These are phyloP conservation scores for Musa beccarii DNA, from an alignment of 176 grass and related monocot genomes.

Conservation along the genomic window DNA sequence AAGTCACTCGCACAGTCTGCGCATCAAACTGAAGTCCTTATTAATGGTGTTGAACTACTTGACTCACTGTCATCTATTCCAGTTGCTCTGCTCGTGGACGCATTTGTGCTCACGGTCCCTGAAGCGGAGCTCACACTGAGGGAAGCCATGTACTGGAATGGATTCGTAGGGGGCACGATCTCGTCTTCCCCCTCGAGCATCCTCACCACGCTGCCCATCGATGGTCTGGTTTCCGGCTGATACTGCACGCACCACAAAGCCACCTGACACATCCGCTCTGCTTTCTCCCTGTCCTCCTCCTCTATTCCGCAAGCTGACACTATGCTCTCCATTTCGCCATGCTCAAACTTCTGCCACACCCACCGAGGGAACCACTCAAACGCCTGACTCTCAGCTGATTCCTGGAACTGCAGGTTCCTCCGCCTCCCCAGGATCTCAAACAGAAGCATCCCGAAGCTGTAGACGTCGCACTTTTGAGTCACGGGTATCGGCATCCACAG, in stretches of 20 bases:
- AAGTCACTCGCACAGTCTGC: too few relatives aligned
- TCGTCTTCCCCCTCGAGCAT: slow-evolving; percentile 59
- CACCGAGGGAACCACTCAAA: slow-evolving; percentile 39
- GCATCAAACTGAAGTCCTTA: neutral
- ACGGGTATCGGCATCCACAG: slow-evolving; percentile 23
- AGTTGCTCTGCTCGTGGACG: neutral
- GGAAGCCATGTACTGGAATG: slow-evolving; percentile 26
- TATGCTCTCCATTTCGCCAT: slow-evolving; percentile 29
- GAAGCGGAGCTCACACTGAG: neutral
- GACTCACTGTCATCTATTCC: neutral
- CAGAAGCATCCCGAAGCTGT: slow-evolving; percentile 42
- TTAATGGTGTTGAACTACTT: neutral
- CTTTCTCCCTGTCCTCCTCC: slow-evolving; percentile 26
- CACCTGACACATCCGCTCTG: slow-evolving; percentile 47
- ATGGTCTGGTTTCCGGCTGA: slow-evolving; percentile 31
- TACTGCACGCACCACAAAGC: slow-evolving; percentile 57
- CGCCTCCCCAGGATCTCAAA: slow-evolving; percentile 57
- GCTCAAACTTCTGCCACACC: slow-evolving; percentile 47
- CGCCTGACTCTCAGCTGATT: slow-evolving; percentile 27
- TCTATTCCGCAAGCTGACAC: slow-evolving; percentile 6
- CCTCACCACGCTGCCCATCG: slow-evolving; percentile 45
- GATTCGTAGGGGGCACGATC: slow-evolving; percentile 39
- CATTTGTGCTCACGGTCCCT: neutral
- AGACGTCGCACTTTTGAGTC: slow-evolving; percentile 51
- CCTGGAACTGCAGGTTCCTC: slow-evolving; percentile 29